Evolutionary conservation across 1,284 basidiomycete genomes (phyloP), one percentile per base, ranked within the genome.

Genomic region (Trichosporon inkin): DNA sequence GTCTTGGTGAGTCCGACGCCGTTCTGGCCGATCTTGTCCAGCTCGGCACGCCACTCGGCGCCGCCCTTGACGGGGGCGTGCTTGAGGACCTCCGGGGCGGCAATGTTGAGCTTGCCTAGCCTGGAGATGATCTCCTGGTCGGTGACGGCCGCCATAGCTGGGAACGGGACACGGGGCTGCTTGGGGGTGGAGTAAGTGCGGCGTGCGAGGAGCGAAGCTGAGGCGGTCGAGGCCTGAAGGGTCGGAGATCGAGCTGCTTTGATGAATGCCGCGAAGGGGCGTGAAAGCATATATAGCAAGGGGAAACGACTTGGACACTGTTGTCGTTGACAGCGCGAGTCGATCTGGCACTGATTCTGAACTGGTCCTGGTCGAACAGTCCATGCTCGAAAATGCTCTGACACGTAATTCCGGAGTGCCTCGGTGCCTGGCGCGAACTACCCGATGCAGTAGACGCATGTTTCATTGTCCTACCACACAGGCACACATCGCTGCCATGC

Each of bases 91-190:
- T 70, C 70, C 5, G 73, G 66, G 41, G 72, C 63, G 39, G 61
- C 52, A 58, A 80, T 74, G 57, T 63, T 66, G 60, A 80, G 72
- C 55, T 68, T 66, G 44, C 60, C 57, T 34, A 80, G 65, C 44
- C 76, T 67, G 13, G 67, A 63, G 41, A 76, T 62, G 56, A 78
- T 88, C 58, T 94, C 84, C 56, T 91, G 83, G 32, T 91, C 90
- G 56, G 89, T 82, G 3, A 90, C 85, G 36, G 84, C 84, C 5
- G 88, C 88, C 22, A 90, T 91, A 44, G 54, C 71, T 55, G 71
- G 69, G 54, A 58, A 67, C 5, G 57, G 67, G 17, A 60, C 60
- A 53, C 56, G 56, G 6, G 40, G 38, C 34, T 41, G 19, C 57
- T 60, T 41, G 38, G 34, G 32, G 19, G 47, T 59, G 32, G 53